Conservation (phyloP, 2,329 filamentous ascomycete genomes). For the Apiospora marii region DNA sequence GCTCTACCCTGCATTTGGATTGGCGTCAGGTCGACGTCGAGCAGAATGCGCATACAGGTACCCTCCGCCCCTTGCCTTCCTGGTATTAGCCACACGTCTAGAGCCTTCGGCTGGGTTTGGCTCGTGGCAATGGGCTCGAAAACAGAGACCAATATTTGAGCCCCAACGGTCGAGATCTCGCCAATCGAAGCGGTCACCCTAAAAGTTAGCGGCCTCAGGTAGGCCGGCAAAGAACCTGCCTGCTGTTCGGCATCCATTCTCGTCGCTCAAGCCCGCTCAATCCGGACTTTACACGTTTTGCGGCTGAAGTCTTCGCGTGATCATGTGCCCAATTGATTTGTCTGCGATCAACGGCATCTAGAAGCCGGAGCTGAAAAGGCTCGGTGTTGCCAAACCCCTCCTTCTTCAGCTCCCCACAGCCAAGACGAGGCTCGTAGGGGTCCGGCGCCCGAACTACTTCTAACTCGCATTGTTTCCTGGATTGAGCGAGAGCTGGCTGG, state of each 20-base stretch:
- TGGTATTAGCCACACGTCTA: background rate
- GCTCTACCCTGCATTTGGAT: background rate
- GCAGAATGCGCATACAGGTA: no score
- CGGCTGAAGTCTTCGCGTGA: background rate
- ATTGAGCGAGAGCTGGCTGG: background rate
- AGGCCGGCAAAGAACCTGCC: background rate
- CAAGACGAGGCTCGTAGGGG: background rate
- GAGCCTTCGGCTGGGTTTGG: background rate
- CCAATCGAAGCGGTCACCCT: background rate
- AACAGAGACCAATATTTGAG: background rate
- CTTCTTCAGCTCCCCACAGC: background rate
- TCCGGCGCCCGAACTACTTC: background rate
- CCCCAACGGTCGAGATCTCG: background rate
- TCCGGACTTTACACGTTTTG: background rate
- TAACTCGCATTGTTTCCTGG: background rate
- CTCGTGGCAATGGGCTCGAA: background rate
- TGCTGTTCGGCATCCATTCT: background rate
- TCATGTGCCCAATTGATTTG: slow-evolving; percentile 11
- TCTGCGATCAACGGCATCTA: background rate
- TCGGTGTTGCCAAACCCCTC: background rate
- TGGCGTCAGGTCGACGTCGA: background rate
- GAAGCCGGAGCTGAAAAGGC: background rate
- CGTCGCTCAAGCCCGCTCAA: background rate
- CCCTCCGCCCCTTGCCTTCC: background rate
- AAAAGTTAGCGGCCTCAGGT: background rate